phyloP scores from a whole-genome alignment of 2,329 filamentous ascomycete species.

The Drechslerella coelobrocha region DNA sequence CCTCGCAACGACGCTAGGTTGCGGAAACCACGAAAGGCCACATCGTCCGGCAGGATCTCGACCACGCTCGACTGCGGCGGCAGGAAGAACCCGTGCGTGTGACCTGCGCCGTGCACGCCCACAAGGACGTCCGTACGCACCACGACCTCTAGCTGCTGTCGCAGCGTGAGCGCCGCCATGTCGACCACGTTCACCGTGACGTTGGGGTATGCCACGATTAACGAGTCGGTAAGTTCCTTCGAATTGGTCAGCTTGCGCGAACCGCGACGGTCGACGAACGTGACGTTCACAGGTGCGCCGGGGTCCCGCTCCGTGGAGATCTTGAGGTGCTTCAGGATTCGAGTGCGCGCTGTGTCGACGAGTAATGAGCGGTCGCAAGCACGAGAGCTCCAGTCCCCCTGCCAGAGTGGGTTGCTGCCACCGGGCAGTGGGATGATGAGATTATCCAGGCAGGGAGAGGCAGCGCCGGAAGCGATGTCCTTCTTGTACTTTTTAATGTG shows the following conservation, averaged over 20 bases:
- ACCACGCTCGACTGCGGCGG: constrained; percentile 56
- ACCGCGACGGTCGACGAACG: constrained; percentile 57
- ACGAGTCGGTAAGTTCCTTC: constrained; percentile 54
- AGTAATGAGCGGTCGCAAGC: constrained; percentile 56
- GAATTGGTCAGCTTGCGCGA: constrained; percentile 56
- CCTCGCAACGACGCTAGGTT: constrained; percentile 60
- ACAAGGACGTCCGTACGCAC: constrained; percentile 60
- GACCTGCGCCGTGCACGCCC: constrained; percentile 61
- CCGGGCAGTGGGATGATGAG: constrained; percentile 60
- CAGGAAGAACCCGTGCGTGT: constrained; percentile 57
- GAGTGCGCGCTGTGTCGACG: constrained; percentile 56
- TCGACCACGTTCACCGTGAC: constrained; percentile 58
- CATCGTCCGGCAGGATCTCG: constrained; percentile 59
- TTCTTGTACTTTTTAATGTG: constrained; percentile 55
- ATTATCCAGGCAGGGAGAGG: constrained; percentile 52
- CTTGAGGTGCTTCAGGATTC: constrained; percentile 35
- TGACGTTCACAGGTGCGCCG: constrained; percentile 54
- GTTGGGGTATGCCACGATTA: constrained; percentile 53
- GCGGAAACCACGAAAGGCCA: constrained; percentile 59
- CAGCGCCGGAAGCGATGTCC: neutral
- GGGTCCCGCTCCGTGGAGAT: constrained; percentile 18
- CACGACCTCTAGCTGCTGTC: constrained; percentile 57
- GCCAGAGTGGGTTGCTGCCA: constrained; percentile 60
- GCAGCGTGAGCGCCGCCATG: constrained; percentile 58
- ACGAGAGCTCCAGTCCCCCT: constrained; percentile 58